Conservation (phyloP, 177 flowering plant species). For the Telopea speciosissima region DNA sequence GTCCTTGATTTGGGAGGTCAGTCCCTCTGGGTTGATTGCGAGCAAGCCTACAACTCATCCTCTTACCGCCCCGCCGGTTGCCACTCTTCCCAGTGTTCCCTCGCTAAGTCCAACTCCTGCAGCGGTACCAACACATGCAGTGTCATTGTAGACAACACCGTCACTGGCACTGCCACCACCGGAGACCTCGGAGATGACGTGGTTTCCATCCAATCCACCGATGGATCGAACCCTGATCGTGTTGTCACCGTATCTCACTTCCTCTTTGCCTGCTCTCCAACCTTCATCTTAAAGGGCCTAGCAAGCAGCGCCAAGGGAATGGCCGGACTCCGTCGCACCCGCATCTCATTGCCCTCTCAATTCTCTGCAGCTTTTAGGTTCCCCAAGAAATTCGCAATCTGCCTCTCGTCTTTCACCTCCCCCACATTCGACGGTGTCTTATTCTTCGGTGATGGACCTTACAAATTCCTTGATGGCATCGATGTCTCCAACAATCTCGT, state of each 20-base stretch:
- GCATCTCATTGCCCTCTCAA: slow-evolving; percentile 14
- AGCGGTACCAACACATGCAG: slow-evolving; percentile 14
- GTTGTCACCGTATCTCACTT: slow-evolving; percentile 1
- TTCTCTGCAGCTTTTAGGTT: slow-evolving; percentile 9
- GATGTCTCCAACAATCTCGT: neutral
- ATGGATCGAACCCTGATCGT: slow-evolving; percentile 5
- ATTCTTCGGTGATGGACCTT: slow-evolving; percentile 20
- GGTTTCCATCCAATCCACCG: slow-evolving; percentile 1
- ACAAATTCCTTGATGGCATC: slow-evolving; percentile 1
- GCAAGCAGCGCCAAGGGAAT: slow-evolving; percentile 26
- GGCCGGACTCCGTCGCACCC: slow-evolving; percentile 19
- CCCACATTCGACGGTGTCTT: slow-evolving; percentile 13
- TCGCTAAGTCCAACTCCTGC: neutral
- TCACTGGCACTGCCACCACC: neutral
- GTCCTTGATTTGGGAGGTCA: slow-evolving; percentile 20
- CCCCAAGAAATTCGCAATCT: slow-evolving; percentile 18
- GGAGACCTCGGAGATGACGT: slow-evolving; percentile 13
- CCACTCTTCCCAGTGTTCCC: slow-evolving; percentile 16
- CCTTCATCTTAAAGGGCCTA: slow-evolving; percentile 15
- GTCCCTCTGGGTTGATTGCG: slow-evolving; percentile 15
- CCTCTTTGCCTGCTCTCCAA: slow-evolving; percentile 13
- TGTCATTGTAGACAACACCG: neutral
- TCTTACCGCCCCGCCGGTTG: slow-evolving; percentile 6
- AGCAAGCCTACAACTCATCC: slow-evolving; percentile 6
- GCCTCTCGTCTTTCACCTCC: slow-evolving; percentile 9